phyloP scores from a whole-genome alignment of 352 stramenopile genomes.

The Phytophthora pluvialis region DNA sequence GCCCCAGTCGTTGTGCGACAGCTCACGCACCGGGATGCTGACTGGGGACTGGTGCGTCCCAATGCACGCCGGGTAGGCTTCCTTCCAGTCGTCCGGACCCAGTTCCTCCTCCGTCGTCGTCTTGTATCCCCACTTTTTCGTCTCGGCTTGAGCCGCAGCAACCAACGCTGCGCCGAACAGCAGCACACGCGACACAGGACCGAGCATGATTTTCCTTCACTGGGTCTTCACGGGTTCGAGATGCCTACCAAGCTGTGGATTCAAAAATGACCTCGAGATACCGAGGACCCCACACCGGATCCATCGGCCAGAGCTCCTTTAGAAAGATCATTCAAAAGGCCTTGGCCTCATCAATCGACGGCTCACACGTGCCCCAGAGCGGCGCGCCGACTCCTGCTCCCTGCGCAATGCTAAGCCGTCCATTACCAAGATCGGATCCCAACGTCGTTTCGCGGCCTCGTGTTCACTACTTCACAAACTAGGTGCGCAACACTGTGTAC shows the following conservation, averaged over 20 bases:
- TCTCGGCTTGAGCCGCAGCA: constrained; percentile 21
- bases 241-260: neutral
- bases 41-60: constrained; percentile 63
- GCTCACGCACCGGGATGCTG: constrained; percentile 44
- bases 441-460: too few relatives aligned
- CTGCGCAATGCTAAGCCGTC: too few relatives aligned
- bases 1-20: constrained; percentile 51
- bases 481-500: too few relatives aligned
- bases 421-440: too few relatives aligned
- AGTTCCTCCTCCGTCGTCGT: constrained; percentile 39
- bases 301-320: neutral
- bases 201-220: too few relatives aligned
- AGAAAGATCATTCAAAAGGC: neutral
- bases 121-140: constrained; percentile 57
- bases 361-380: too few relatives aligned
- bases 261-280: too few relatives aligned
- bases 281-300: neutral
- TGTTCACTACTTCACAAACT: too few relatives aligned
- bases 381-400: too few relatives aligned
- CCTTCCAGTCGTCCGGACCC: constrained; percentile 54
- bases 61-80: constrained; percentile 39
- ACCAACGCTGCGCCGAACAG: constrained; percentile 34
- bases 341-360: too few relatives aligned
- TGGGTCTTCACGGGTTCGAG: neutral
- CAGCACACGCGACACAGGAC: constrained; percentile 16